Base-by-base conservation (phyloP, 1,284 basidiomycete genomes). In the Ceratobasidium sp. region DNA sequence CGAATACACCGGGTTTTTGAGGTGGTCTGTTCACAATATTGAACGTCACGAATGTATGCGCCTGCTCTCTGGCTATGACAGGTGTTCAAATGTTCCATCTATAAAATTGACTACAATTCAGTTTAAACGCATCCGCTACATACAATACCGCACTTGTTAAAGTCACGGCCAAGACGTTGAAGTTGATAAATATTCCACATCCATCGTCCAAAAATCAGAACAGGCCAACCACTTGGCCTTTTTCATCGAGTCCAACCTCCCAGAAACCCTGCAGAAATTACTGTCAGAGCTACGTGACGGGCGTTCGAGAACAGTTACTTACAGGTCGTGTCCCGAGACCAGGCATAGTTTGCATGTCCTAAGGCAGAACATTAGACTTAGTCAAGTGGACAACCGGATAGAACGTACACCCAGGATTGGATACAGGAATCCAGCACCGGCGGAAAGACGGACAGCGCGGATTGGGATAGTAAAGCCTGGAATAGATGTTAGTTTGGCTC, bases 321-420 rank as follows among this genome's bases (percentile, higher is more conserved):
- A 89, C 95, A 95, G 97, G 97, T 80, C 97, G 92, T 79, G 97
- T 98, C 42, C 93, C 95, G 58, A 99, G 90, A 81, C 97, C 97
- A 58, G 98, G 97, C 96, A 99, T 98, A 79, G 97, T 98, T 85
- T 96, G 94, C 95, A 97, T 97, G 85, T 96, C 95, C 78, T 79
- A 70, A 1, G 7, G 61, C 13, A 39, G 1, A 55, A 20, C 33
- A 53, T 76, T 26, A 75, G 51, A 49, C 40, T 26, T 18, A 18
- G 15, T 33, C 28, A 3, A 44, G 15, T 4, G 23, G 18, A 18
- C n/a, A 44, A 79, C 3, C 44, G 20, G 75, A 26, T 40, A 53
- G 68, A 77, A 77, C 78, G 28, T 53, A 78, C 78, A 69, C 95
- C 95, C 51, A 97, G 91, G 80, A 99, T 91, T 53, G 97, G 97